phyloP scores from a whole-genome alignment of 2,329 filamentous ascomycete species.

The Amesomyces nigricolor region DNA sequence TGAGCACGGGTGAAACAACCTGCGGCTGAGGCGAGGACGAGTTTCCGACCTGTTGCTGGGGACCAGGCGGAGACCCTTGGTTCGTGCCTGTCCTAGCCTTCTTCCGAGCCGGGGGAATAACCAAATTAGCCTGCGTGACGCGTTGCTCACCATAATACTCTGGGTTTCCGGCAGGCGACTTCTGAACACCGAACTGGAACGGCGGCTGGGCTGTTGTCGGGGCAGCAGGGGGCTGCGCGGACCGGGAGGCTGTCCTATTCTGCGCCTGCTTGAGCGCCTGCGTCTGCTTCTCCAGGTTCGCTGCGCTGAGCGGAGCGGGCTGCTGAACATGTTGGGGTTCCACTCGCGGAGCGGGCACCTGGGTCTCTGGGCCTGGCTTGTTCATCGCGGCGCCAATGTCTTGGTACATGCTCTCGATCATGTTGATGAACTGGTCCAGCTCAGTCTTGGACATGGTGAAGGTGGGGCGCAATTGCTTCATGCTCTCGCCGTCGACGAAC shows the following conservation, averaged over 20 bases:
- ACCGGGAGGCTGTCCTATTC: constrained; percentile 41
- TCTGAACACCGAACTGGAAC: constrained; percentile 46
- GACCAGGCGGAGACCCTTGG: constrained; percentile 34
- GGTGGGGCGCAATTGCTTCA: constrained; percentile 40
- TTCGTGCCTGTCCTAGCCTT: constrained; percentile 45
- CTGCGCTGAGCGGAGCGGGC: constrained; percentile 36
- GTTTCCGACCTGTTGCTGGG: constrained; percentile 36
- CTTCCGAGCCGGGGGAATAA: constrained; percentile 49
- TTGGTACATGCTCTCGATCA: constrained; percentile 49
- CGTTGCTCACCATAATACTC: constrained; percentile 48
- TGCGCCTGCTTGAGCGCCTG: constrained; percentile 44
- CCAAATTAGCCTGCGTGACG: constrained; percentile 49
- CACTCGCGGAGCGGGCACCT: constrained; percentile 15
- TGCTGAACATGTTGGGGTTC: constrained; percentile 26
- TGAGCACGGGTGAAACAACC: constrained; percentile 42
- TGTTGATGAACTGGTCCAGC: constrained; percentile 42
- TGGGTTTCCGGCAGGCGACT: constrained; percentile 56
- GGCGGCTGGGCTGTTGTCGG: constrained; percentile 54
- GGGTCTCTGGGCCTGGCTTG: constrained; percentile 4
- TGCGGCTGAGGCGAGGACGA: constrained; percentile 45
- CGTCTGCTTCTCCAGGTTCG: constrained; percentile 48
- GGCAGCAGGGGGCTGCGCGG: constrained; percentile 47
- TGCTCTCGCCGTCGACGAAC: constrained; percentile 45
- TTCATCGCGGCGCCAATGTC: constrained; percentile 33
- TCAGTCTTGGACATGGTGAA: constrained; percentile 50